Evolutionary conservation across 441 rosid genomes (phyloP), one percentile per base, ranked within the genome.

Genomic region (Erodium texanum): DNA sequence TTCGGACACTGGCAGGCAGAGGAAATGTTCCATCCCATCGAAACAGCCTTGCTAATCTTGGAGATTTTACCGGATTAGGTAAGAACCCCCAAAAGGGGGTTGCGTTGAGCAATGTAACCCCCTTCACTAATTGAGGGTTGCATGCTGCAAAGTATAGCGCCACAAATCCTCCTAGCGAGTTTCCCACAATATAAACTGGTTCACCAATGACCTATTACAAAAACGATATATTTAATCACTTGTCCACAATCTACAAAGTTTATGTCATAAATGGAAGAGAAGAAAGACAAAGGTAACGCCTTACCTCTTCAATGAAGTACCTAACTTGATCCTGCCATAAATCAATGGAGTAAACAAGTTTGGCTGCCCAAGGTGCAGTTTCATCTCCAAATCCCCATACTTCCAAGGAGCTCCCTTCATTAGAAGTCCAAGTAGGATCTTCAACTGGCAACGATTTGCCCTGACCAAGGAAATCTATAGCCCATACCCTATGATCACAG

Each of bases 1-100:
- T 87, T 81, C 86, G 89, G 73, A 93, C 89, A 54, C 71, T 80
- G 67, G 75, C 67, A 12, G 98, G 96, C 34, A 93, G 80, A 69
- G 98, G 98, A 82, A 93, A 89, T 70, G 89, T 82, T 73, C 98
- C 97, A 7, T 96, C 83, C 96, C 96, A 89, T 66, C 92, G 93
- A 80, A 90, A 85, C 52, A 89, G 36, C 70, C 80, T 80, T 56
- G 98, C 89, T 64, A 88, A 73, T 72, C 63, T 63, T 12, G 98
- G 98, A 34, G 86, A 89, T 80, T 77, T 85, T 70, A 76, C 22
- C 24, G 93, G 93, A 82, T 93, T 93, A n/a, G 98, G 97, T 34
- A 86, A 83, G 76, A 93, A 87, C 32, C 97, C 98, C 98, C 97
- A 90, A 69, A 90, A 90, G 18, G 97, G 97, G 61, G 98, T 90